Evolutionary conservation across 2,329 filamentous ascomycete genomes (phyloP).

Genomic region (Teratosphaeria epicoccoides): DNA sequence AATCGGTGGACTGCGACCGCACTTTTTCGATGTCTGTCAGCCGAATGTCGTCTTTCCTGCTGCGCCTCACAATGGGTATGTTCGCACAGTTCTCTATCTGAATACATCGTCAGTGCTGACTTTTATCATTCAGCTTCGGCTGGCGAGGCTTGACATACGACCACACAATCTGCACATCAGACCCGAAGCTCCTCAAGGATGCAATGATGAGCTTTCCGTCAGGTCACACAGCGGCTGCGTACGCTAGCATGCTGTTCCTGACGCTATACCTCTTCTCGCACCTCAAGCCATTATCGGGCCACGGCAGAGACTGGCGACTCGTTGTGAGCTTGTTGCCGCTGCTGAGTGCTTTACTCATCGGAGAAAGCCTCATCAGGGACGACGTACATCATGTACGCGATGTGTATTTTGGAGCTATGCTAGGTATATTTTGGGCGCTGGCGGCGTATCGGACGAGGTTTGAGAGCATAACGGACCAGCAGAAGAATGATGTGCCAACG

Average conservation of each 20-base stretch:
- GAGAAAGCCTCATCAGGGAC: neutral
- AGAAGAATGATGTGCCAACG: neutral
- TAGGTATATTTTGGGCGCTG: neutral
- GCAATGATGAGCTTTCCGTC: constrained; percentile 61
- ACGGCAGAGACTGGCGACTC: neutral
- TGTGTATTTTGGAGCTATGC: neutral
- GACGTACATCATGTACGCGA: neutral
- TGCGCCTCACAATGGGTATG: constrained; percentile 21
- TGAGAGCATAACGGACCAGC: neutral
- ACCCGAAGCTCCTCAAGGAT: constrained; percentile 55
- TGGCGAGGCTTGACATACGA: constrained; percentile 57
- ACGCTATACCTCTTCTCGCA: constrained; percentile 50
- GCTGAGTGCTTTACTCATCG: neutral
- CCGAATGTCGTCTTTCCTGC: constrained; percentile 36
- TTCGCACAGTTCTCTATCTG: constrained; percentile 22
- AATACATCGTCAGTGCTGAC: constrained; percentile 18
- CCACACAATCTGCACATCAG: constrained; percentile 57
- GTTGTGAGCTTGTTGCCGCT: neutral
- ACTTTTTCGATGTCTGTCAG: constrained; percentile 61
- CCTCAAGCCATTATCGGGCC: neutral
- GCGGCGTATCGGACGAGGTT: neutral
- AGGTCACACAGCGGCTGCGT: constrained; percentile 63
- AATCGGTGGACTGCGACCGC: constrained; percentile 61
- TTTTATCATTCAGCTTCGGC: constrained; percentile 30
- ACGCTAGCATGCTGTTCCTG: constrained; percentile 60